Percentiles rank a stretch among this genome's conserved stretches.
These are phyloP conservation scores for Glomus cerebriforme DNA, from an alignment of 192 early-diverging fungal species.

Conservation along the genomic window DNA sequence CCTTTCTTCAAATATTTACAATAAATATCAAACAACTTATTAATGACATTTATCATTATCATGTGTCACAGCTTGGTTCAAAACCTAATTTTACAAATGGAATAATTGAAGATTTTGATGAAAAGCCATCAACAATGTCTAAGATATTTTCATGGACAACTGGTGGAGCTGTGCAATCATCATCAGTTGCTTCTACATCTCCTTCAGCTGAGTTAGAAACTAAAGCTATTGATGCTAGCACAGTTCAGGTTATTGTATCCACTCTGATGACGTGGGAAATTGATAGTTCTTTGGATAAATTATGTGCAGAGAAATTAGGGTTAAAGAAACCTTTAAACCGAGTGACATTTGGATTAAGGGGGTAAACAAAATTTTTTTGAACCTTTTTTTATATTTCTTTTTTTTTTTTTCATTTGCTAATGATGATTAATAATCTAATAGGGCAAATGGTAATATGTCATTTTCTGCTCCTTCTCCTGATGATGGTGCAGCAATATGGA, in stretches of 20 bases:
- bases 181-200: not conserved
- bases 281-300: constrained; percentile 50
- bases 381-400: not conserved
- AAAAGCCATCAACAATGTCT: not conserved
- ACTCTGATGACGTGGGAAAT: constrained; percentile 56
- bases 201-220: not conserved
- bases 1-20: constrained; percentile 1
- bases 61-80: constrained; percentile 30
- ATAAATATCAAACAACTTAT: constrained; percentile 34
- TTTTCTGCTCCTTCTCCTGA: constrained; percentile 50
- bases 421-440: constrained; percentile 25
- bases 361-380: constrained; percentile 38
- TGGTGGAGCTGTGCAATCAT: not conserved
- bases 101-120: constrained; percentile 18
- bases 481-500: constrained; percentile 51
- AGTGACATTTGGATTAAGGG: constrained; percentile 55
- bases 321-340: constrained; percentile 26
- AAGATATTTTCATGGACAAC: constrained; percentile 35
- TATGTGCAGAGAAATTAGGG: constrained; percentile 42
- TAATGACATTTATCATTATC: constrained; percentile 34
- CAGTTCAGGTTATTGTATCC: constrained; percentile 37
- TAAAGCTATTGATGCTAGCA: constrained; percentile 24
- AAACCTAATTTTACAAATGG: not conserved
- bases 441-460: constrained; percentile 69
- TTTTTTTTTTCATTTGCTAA: not conserved